phyloP scores from a whole-genome alignment of 106 monocot genomes.

The Acanthochlamys bracteata region DNA sequence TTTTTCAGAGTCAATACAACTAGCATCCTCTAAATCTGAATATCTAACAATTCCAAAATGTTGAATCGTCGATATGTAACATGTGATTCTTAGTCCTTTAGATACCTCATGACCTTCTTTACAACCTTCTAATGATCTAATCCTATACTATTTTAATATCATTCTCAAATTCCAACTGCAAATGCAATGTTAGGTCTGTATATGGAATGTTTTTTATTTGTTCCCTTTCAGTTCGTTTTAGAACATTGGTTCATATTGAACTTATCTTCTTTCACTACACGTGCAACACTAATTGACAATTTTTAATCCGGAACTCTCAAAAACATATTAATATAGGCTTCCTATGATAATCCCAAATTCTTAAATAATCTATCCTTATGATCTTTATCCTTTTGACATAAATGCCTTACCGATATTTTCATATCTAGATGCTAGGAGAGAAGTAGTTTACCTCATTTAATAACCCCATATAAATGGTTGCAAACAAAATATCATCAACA shows the following conservation, averaged over 20 bases:
- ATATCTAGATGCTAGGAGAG: slow-evolving; percentile 1
- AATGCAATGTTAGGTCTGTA: neutral
- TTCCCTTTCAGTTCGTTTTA: neutral
- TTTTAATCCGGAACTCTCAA: neutral
- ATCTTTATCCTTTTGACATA: neutral
- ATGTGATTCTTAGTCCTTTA: neutral
- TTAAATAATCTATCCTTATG: neutral
- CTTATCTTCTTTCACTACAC: neutral
- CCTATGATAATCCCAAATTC: neutral
- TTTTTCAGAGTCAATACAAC: neutral
- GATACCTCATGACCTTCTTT: slow-evolving; percentile 2
- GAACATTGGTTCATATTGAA: neutral
- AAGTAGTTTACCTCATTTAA: neutral
- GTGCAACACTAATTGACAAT: neutral
- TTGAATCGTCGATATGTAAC: neutral
- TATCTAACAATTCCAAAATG: neutral
- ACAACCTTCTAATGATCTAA: neutral
- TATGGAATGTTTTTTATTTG: neutral
- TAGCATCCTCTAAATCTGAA: neutral
- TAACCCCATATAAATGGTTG: neutral
- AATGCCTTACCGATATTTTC: slow-evolving; percentile 4
- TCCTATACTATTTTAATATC: neutral
- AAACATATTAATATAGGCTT: neutral
- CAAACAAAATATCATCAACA: slow-evolving; percentile 5
- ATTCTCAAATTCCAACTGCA: neutral